Base-by-base conservation (phyloP, 148 eudicot species). In the Arctostaphylos glauca region DNA sequence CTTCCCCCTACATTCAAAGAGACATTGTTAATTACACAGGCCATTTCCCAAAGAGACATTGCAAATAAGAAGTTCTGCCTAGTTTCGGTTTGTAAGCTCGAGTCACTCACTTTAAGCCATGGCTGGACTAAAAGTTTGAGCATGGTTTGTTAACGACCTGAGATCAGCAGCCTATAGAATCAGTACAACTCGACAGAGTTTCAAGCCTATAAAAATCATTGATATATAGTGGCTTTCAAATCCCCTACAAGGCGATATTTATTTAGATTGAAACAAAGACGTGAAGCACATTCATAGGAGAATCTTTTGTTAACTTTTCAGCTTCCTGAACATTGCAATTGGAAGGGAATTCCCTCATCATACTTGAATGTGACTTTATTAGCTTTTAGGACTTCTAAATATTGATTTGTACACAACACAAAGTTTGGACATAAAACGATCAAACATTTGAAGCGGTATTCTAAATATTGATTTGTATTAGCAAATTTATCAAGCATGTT, bases 111-210 rank as follows among this genome's bases (percentile, higher is more conserved):
- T 73, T 38, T 21, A 73, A 76, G 44, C 60, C 59, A 76, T 14
- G 7, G 43, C 7, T 10, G 44, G 10, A 76, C 43, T 23, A 76
- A 74, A 75, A 75, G 43, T 49, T 49, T 23, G 58, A 75, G 78
- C 78, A n/a, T 74, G 38, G 41, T 75, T 50, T 3, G 31, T 52
- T 23, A 76, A 48, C 10, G 12, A 74, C 41, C 31, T 74, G 38
- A 74, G 54, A 79, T 62, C 71, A 78, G 25, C 81, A 78, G 25
- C 70, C 72, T n/a, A 62, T 47, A 55, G 41, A 66, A 9, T 25
- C 43, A 5, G 6, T 15, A 43, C 23, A 52, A 73, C 25, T 73
- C 31, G 25, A 44, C 50, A 43, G 53, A 72, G 15, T 73, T 19
- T 44, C 25, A 18, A 47, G 53, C 25, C 25, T 56, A 16, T 43